A percentile compares a stretch with the other conserved stretches of the same genome.
phyloP scores from a whole-genome alignment of 805 yeast species.

The Spathaspora passalidarum region DNA sequence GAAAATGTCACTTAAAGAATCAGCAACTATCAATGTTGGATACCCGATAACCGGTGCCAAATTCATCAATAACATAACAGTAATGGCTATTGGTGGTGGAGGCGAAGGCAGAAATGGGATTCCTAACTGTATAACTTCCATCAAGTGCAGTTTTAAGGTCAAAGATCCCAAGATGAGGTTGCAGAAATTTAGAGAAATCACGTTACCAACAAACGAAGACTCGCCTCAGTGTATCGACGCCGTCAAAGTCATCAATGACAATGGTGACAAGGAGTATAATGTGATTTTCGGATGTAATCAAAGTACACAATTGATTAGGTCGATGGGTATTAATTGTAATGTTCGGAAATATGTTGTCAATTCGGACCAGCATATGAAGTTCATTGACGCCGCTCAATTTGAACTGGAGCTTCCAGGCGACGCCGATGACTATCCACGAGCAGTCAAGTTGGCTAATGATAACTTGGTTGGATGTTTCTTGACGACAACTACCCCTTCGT shows the following conservation, averaged over 20 bases:
- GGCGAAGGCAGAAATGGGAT: conserved; percentile 92
- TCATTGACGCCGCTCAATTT: conserved; percentile 58
- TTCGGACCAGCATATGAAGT: conserved; percentile 56
- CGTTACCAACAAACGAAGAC: conserved; percentile 65
- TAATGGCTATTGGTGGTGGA: conserved; percentile 89
- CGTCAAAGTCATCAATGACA: conserved; percentile 23
- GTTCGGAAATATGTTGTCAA: conserved; percentile 63
- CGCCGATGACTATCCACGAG: conserved; percentile 60
- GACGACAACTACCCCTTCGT: conserved; percentile 64
- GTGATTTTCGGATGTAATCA: conserved; percentile 80
- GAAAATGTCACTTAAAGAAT: conserved; percentile 30
- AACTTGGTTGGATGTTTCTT: conserved; percentile 66
- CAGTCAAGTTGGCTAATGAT: conserved; percentile 54
- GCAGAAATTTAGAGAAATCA: conserved; percentile 62
- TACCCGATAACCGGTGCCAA: conserved; percentile 82
- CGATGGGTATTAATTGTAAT: conserved; percentile 64
- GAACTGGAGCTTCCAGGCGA: conserved; percentile 39
- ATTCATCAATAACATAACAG: conserved; percentile 56
- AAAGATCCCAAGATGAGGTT: conserved; percentile 39
- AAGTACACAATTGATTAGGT: conserved; percentile 49
- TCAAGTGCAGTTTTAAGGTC: conserved; percentile 54
- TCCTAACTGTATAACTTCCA: conserved; percentile 74
- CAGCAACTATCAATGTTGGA: conserved; percentile 45
- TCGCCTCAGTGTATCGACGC: conserved; percentile 83
- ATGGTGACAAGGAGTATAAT: conserved; percentile 33